Evolutionary conservation across 2,329 filamentous ascomycete genomes (phyloP).

Genomic region (Colletotrichum gloeosporioides): DNA sequence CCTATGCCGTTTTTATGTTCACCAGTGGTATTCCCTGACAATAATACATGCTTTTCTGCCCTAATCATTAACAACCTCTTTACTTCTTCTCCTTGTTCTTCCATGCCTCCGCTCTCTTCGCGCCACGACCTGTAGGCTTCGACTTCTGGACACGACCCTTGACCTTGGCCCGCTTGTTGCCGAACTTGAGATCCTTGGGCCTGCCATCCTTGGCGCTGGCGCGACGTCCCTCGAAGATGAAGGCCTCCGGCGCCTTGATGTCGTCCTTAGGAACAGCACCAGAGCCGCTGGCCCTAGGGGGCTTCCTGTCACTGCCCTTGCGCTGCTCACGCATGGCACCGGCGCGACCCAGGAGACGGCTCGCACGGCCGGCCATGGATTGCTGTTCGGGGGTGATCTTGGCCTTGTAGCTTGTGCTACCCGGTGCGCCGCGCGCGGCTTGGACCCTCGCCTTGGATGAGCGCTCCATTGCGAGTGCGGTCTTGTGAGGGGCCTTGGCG

Average conservation of each 20-base stretch:
- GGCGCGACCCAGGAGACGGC: conserved; percentile 75
- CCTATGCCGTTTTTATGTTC: not conserved
- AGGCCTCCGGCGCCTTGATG: conserved; percentile 67
- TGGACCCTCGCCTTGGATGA: conserved; percentile 45
- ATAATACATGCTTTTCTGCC: not conserved
- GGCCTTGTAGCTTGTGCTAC: conserved; percentile 64
- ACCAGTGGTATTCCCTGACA: not conserved
- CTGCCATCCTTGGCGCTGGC: conserved; percentile 71
- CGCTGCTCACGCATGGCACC: conserved; percentile 55
- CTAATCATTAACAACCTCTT: not conserved
- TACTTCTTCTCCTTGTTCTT: conserved; percentile 40
- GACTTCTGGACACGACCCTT: conserved; percentile 44
- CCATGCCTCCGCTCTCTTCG: conserved; percentile 48
- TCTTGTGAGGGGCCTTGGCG: conserved; percentile 76
- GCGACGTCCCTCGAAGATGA: conserved; percentile 83
- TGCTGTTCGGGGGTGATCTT: conserved; percentile 75
- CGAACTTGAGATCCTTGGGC: conserved; percentile 65
- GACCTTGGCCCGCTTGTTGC: conserved; percentile 56
- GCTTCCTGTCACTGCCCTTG: conserved; percentile 27
- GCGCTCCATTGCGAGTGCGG: conserved; percentile 55
- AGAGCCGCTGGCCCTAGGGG: conserved; percentile 23
- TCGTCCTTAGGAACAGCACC: conserved; percentile 26
- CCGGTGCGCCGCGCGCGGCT: conserved; percentile 24
- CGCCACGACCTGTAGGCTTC: conserved; percentile 42
- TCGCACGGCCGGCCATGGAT: conserved; percentile 74